Evolutionary conservation across 1,139 yeast genomes (phyloP), one percentile per base, ranked within the genome.

Genomic region (Taphrina deformans): DNA sequence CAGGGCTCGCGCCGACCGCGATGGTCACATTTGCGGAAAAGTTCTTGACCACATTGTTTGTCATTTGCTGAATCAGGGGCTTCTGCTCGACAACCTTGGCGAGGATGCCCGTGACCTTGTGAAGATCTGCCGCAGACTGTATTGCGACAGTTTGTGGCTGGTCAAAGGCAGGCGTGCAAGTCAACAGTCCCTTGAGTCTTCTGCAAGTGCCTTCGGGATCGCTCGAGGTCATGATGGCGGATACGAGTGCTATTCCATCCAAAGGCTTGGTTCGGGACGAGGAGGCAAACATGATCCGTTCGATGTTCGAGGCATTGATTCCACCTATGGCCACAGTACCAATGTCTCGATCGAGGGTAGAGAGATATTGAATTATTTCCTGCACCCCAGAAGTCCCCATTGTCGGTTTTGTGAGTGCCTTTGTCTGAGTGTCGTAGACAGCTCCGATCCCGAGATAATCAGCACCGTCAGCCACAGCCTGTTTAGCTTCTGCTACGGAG

Each of bases 401-500:
- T 5, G 86, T 80, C 69, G 77, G 51, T 76, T 82, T 69, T 76
- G 75, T 81, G 72, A 77, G 79, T 72, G 80, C 80, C 75, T 91
- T 91, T 1, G 98, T 91, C 14, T 74, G 73, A 0, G 97, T 91
- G 18, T 85, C 83, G 74, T 82, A 92, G 2, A 88, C 84, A 1
- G 95, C 86, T 1, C 98, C 98, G 69, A 91, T 81, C 0, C 97
- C 98, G 65, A 91, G 84, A 73, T 91, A 90, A 73, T 91, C 96
- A 6, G 88, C 87, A 53, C 82, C 78, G 71, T 82, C 81, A 14
- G 77, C 71, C 50, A 87, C 80, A 0, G 87, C 91, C 38, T 75
- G 76, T 48, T 79, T 76, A 0, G 87, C 84, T 72, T 90, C 96
- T 2, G 79, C 78, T 0, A 79, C 79, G 50, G 79, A 79, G 5